A percentile compares a stretch with the other conserved stretches of the same genome.
Conservation (phyloP, 345 rosid species). For the Toxicodendron radicans region DNA sequence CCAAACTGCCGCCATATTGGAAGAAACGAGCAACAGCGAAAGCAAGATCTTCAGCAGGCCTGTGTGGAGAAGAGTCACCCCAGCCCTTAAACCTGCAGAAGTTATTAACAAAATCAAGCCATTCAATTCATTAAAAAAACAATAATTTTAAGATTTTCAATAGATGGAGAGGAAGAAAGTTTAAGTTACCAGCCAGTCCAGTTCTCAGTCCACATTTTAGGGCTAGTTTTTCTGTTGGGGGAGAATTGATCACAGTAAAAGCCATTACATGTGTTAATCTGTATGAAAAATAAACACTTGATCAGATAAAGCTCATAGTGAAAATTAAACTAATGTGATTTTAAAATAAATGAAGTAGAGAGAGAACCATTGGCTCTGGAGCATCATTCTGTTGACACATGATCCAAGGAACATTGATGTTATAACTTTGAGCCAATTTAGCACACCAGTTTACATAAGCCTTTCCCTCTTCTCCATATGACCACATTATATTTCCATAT, state of each 20-base stretch:
- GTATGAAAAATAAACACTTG: not conserved
- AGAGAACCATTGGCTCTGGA: conserved; percentile 37
- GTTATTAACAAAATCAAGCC: not conserved
- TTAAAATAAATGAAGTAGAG: not conserved
- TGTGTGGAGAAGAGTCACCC: conserved; percentile 33
- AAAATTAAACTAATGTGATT: not conserved
- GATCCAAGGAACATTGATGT: conserved; percentile 45
- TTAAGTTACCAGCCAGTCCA: conserved; percentile 45
- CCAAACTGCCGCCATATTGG: conserved; percentile 40
- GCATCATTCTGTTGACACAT: conserved; percentile 48
- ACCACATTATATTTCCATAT: conserved; percentile 31
- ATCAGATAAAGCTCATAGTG: not conserved
- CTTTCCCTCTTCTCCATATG: conserved; percentile 34
- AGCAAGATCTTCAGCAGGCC: conserved; percentile 54
- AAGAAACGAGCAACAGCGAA: conserved; percentile 50
- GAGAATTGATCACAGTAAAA: conserved; percentile 38
- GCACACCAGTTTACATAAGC: conserved; percentile 43
- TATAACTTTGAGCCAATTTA: conserved; percentile 26
- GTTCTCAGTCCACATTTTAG: conserved; percentile 53
- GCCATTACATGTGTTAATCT: conserved; percentile 46
- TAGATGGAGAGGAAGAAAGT: not conserved
- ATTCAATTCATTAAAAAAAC: not conserved
- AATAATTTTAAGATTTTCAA: not conserved
- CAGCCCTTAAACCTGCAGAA: conserved; percentile 38
- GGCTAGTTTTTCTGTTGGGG: conserved; percentile 30